Evolutionary conservation across 192 early-diverging fungal genomes (phyloP).

Genomic region (Dissophora globulifera): DNA sequence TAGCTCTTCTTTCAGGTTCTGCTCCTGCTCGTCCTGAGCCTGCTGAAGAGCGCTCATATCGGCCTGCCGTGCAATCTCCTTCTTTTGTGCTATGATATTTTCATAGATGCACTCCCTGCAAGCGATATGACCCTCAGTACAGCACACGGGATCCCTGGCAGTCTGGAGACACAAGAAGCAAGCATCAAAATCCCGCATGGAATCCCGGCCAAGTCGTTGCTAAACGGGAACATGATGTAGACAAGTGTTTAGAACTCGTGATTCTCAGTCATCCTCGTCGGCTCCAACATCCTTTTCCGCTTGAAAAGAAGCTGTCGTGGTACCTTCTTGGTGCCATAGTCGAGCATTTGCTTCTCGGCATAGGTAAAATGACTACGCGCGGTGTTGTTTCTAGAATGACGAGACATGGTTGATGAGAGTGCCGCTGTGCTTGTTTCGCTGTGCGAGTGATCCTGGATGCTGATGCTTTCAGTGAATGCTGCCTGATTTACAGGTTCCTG

Average conservation of each 20-base stretch:
- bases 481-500: too few species aligned
- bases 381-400: constrained; percentile 96
- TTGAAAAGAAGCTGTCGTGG: not conserved
- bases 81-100: constrained; percentile 86
- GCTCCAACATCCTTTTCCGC: too few species aligned
- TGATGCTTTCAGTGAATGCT: too few species aligned
- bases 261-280: too few species aligned
- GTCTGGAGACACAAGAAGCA: constrained; percentile 89
- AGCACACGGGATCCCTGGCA: constrained; percentile 76
- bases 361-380: constrained; percentile 91
- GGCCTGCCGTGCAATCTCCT: constrained; percentile 73
- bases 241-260: not conserved
- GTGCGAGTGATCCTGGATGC: too few species aligned
- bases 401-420: constrained; percentile 64
- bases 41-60: constrained; percentile 56
- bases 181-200: constrained; percentile 84
- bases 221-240: constrained; percentile 12
- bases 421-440: not conserved
- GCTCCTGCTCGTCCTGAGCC: constrained; percentile 57
- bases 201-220: constrained; percentile 86
- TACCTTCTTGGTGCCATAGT: constrained; percentile 92
- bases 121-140: constrained; percentile 82
- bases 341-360: constrained; percentile 84
- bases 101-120: constrained; percentile 92
- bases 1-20: constrained; percentile 52